A percentile compares a stretch with the other conserved stretches of the same genome.
Evolutionary conservation across 305 asterid species (phyloP).

Genomic region (Fraxinus greggii): DNA sequence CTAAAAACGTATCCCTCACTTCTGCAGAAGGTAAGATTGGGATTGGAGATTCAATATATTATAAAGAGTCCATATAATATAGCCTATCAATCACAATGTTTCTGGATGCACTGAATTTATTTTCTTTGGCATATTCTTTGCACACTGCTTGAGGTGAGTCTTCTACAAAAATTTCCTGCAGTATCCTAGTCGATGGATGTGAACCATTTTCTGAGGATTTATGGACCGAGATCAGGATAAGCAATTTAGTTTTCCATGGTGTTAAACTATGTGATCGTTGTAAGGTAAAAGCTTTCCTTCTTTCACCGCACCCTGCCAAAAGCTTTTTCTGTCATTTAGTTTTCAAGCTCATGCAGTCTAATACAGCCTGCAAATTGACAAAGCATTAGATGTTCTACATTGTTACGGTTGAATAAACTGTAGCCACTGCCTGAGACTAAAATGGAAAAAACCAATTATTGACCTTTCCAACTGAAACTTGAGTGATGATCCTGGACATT

Average conservation of each 20-base stretch:
- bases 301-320: not conserved
- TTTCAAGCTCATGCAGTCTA: not conserved
- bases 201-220: conserved; percentile 59
- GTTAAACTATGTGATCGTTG: conserved; percentile 61
- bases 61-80: not conserved
- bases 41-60: not conserved
- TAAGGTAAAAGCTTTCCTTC: conserved; percentile 39
- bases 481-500: not conserved
- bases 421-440: not conserved
- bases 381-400: not conserved
- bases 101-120: not conserved
- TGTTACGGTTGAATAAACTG: not conserved
- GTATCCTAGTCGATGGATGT: conserved; percentile 46
- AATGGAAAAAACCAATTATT: not conserved
- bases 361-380: not conserved
- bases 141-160: not conserved
- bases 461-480: not conserved
- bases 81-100: not conserved
- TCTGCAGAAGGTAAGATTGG: not conserved
- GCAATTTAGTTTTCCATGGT: conserved; percentile 37
- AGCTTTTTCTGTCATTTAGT: not conserved
- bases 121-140: not conserved
- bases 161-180: conserved; percentile 8
- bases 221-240: conserved; percentile 56
- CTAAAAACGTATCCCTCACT: not conserved